Percentiles rank a stretch among this genome's conserved stretches.
Conservation (phyloP, 2,329 filamentous ascomycete genomes). For the Orbilia blumenaviensis region DNA sequence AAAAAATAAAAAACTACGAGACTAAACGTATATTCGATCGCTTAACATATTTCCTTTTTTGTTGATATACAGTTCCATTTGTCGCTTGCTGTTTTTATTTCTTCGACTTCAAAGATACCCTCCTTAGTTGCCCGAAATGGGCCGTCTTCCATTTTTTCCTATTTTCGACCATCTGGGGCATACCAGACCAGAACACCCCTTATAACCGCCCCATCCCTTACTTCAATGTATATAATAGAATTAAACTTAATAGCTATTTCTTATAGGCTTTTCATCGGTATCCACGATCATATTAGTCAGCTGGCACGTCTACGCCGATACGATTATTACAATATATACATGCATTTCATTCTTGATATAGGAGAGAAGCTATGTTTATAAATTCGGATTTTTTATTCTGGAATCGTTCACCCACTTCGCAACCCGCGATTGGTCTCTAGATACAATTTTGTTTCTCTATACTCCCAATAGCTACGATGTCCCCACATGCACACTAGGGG, state of each 20-base stretch:
- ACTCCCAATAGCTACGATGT: not conserved
- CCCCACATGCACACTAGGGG: not conserved
- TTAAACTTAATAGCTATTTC: not conserved
- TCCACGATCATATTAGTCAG: no score
- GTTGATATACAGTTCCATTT: not conserved
- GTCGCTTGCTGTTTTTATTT: not conserved
- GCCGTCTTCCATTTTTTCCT: not conserved
- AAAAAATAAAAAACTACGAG: not conserved
- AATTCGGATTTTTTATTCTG: not conserved
- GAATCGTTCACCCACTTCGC: not conserved
- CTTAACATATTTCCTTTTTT: slow-evolving; percentile 7
- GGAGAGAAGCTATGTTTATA: not conserved
- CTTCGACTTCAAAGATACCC: slow-evolving; percentile 29
- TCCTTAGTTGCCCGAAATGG: not conserved
- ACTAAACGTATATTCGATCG: not conserved
- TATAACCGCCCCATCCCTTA: not conserved
- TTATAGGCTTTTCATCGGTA: not conserved
- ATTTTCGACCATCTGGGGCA: not conserved
- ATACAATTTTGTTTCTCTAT: not conserved
- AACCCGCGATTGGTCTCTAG: not conserved
- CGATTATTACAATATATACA: no score
- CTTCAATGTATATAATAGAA: not conserved
- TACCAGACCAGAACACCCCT: no score
- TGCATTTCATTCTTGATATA: no score
- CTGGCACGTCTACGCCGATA: no score